Base-by-base conservation (phyloP, 305 asterid genomes). In the Withania somnifera region DNA sequence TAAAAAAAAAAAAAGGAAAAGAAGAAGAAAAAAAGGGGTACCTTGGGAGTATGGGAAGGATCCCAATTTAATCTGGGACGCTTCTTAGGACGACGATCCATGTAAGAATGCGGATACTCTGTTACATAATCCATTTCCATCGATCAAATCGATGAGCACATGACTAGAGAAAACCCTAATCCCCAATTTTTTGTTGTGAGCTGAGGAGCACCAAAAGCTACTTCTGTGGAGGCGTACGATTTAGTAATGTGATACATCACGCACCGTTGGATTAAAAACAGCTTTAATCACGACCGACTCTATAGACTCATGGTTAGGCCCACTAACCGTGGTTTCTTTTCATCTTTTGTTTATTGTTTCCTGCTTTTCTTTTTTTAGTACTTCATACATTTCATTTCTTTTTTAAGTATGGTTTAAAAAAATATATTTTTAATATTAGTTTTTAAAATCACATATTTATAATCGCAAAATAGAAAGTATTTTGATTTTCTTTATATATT, bases 61-160 rank as follows among this genome's bases (percentile, higher is more conserved):
- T 89, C 87, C 88, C 92, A 89, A 80, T 90, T 86, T 82, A 89
- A 78, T 75, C 88, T 86, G 34, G 90, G 86, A 17, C 92, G 88
- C 75, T 89, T 89, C 68, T 81, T 87, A 40, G 92, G 92, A n/a
- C 90, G 86, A 6, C 88, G 88, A 75, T 75, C 90, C 87, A 82
- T 87, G 47, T 87, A 84, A 22, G 87, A 56, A 81, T 86, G 73
- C 7, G 88, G 34, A 71, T 81, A 66, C 22, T 87, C 90, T 19
- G 85, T 51, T 79, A 82, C 40, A 71, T 67, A 85, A 50, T 89
- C 87, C 88, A 86, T 83, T 36, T 86, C 86, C 82, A 85, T 77
- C 38, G 76, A 82, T 38, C 77, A 76, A 85, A 9, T 56, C 64
- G 76, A 63, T 51, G 60, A 24, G 14, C 42, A 40, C 73, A 69